Conservation (phyloP, 352 stramenopile species). For the Saprolegnia diclina region DNA sequence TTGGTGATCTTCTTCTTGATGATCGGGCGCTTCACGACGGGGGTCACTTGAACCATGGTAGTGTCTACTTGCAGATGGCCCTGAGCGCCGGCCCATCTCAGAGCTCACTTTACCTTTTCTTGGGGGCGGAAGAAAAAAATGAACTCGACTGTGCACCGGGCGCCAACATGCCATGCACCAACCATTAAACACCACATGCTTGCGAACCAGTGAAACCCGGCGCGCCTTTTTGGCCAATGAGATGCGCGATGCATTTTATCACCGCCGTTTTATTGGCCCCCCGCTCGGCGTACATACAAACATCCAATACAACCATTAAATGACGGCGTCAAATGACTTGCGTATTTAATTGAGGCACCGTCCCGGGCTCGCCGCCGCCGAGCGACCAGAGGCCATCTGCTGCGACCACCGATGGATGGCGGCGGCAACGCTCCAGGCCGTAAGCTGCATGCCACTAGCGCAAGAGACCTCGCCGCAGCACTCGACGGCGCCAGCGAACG, state of each 20-base stretch:
- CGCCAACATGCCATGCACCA: background rate
- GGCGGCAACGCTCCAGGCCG: too few relatives aligned
- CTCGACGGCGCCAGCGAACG: too few relatives aligned
- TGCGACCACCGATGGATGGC: too few relatives aligned
- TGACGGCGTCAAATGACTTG: too few relatives aligned
- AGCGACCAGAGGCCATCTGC: too few relatives aligned
- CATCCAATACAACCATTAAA: too few relatives aligned
- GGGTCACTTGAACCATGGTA: slow-evolving; percentile 85
- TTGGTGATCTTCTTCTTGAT: slow-evolving; percentile 99
- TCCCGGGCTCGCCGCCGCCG: too few relatives aligned
- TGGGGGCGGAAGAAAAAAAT: slow-evolving; percentile 20
- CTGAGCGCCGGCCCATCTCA: background rate
- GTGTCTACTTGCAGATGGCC: slow-evolving; percentile 2
- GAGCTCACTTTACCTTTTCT: slow-evolving; percentile 13
- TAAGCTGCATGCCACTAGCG: too few relatives aligned
- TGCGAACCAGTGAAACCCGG: slow-evolving; percentile 8
- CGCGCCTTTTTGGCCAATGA: background rate
- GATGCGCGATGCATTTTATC: background rate
- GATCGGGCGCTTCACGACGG: slow-evolving; percentile 88
- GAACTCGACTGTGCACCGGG: background rate
- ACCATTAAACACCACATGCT: slow-evolving; percentile 11
- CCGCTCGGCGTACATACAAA: too few relatives aligned
- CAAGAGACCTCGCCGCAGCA: too few relatives aligned
- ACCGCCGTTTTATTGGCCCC: too few relatives aligned
- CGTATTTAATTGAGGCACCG: too few relatives aligned